phyloP scores from a whole-genome alignment of 192 early-diverging fungal genomes.

The Coemansia sp. region DNA sequence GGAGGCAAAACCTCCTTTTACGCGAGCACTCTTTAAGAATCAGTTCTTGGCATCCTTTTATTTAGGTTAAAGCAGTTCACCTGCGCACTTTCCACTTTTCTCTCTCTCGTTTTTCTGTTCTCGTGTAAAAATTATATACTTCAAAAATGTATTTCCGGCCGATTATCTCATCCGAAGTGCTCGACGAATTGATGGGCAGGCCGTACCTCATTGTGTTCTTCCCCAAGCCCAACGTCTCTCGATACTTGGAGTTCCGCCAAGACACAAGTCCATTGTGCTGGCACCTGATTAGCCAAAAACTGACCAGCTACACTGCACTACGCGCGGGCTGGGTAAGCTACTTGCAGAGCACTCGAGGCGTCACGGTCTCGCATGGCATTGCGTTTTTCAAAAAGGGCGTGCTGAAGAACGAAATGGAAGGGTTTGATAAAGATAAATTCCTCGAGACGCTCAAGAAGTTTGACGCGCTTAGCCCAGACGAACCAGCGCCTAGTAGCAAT shows the following conservation, averaged over 20 bases:
- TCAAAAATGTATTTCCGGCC: conserved; percentile 9
- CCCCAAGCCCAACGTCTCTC: not conserved
- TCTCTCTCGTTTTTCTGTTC: not conserved
- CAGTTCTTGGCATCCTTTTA: no score
- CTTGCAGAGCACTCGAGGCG: conserved; percentile 4
- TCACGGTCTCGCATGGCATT: conserved; percentile 13
- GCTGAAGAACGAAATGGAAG: conserved; percentile 16
- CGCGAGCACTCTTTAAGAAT: no score
- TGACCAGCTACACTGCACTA: conserved; percentile 11
- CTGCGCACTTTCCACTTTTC: no score
- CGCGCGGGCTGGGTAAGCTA: conserved; percentile 9
- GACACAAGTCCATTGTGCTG: not conserved
- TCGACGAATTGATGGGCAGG: conserved; percentile 14
- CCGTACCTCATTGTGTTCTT: conserved; percentile 23
- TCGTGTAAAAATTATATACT: not conserved
- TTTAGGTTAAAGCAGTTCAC: no score
- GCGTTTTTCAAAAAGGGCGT: conserved; percentile 23
- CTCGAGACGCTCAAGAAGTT: conserved; percentile 7
- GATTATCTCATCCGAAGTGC: conserved; percentile 12
- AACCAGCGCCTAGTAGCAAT: not conserved
- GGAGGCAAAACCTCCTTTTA: no score
- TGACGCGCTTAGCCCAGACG: conserved; percentile 2
- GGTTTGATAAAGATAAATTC: conserved; percentile 15
- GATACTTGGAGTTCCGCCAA: conserved; percentile 16
- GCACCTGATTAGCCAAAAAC: conserved; percentile 5